Evolutionary conservation across 75 land plant species (phyloP).

Genomic region (Larix kaempferi): DNA sequence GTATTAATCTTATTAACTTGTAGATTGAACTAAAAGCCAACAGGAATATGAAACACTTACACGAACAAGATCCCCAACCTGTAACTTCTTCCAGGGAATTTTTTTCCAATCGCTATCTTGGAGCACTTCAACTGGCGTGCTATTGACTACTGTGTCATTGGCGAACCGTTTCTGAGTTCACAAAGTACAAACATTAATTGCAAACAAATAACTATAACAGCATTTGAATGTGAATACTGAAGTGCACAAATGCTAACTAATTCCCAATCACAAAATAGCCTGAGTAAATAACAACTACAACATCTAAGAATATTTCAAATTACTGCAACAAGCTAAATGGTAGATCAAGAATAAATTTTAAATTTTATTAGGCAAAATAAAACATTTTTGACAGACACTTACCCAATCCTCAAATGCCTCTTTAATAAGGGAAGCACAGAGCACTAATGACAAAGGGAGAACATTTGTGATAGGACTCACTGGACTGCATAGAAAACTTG

Average conservation of each 20-base stretch:
- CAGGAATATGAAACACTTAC: conserved; percentile 29
- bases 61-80: conserved; percentile 91
- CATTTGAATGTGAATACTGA: background rate
- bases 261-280: background rate
- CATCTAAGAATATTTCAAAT: too few relatives aligned
- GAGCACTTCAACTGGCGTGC: conserved; percentile 65
- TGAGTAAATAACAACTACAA: too few relatives aligned
- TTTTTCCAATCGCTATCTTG: conserved; percentile 65
- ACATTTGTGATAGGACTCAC: conserved; percentile 94
- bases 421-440: conserved; percentile 87
- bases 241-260: background rate
- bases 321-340: too few relatives aligned
- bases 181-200: conserved; percentile 1
- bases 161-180: conserved; percentile 76
- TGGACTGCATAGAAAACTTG: conserved; percentile 63
- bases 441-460: conserved; percentile 82
- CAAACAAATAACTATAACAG: background rate
- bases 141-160: conserved; percentile 83
- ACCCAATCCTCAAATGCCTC: conserved; percentile 99
- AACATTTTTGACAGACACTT: conserved; percentile 18
- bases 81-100: conserved; percentile 82
- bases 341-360: too few relatives aligned
- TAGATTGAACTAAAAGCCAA: background rate
- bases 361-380: background rate
- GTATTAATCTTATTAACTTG: background rate